Conservation (phyloP, 2,329 filamentous ascomycete genomes). For the Alternaria gansuensis region DNA sequence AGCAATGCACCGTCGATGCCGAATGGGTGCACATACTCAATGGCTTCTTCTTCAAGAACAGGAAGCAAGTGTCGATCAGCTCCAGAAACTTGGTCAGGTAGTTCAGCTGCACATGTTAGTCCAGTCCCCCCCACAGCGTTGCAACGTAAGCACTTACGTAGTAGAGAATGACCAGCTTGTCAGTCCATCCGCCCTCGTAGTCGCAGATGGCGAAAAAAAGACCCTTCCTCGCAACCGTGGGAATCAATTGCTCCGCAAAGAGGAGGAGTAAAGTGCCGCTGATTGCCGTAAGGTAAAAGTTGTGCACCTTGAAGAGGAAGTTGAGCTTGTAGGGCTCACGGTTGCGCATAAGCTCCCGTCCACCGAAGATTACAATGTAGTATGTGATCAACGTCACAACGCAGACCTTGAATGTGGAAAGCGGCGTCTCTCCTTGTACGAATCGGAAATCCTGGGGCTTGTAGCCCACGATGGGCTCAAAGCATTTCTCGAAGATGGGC, state of each 20-base stretch:
- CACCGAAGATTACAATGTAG: slow-evolving; percentile 93
- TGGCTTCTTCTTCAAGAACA: slow-evolving; percentile 99
- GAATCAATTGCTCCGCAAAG: slow-evolving; percentile 90
- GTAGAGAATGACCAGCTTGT: slow-evolving; percentile 91
- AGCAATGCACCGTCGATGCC: slow-evolving; percentile 30
- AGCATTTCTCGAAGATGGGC: slow-evolving; percentile 92
- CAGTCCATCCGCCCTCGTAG: slow-evolving; percentile 86
- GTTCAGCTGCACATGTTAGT: slow-evolving; percentile 75
- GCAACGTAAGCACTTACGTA: slow-evolving; percentile 72
- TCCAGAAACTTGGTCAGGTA: slow-evolving; percentile 99
- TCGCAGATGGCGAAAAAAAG: slow-evolving; percentile 91
- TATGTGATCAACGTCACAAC: slow-evolving; percentile 83
- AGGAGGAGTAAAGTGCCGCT: slow-evolving; percentile 81
- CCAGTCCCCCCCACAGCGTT: neutral
- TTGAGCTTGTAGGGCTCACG: slow-evolving; percentile 86
- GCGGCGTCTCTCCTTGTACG: slow-evolving; percentile 79
- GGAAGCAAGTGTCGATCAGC: slow-evolving; percentile 92
- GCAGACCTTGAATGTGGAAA: slow-evolving; percentile 89
- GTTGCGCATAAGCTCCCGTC: slow-evolving; percentile 89
- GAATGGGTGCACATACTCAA: slow-evolving; percentile 67
- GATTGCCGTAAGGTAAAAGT: slow-evolving; percentile 89
- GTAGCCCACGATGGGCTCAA: slow-evolving; percentile 79
- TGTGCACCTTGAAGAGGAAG: slow-evolving; percentile 92
- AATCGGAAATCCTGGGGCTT: slow-evolving; percentile 88
- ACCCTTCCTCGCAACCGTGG: slow-evolving; percentile 80